A percentile compares a stretch with the other conserved stretches of the same genome.
These are phyloP conservation scores for Annulohypoxylon bovei DNA, from an alignment of 495 filamentous ascomycete genomes.

Conservation along the genomic window DNA sequence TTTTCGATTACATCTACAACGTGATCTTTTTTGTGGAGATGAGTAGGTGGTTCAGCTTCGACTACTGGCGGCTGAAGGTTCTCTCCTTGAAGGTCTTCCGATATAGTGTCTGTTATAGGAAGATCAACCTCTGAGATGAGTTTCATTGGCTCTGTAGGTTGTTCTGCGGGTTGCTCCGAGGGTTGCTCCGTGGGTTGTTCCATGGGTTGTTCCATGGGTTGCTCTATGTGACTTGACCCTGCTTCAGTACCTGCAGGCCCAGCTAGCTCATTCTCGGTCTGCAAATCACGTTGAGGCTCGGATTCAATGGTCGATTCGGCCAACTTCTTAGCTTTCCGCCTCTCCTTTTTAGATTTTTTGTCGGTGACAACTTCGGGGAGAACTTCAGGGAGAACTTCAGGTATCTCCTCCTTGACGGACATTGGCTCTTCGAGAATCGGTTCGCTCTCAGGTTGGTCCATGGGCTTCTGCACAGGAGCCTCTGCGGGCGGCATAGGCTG, in stretches of 20 bases:
- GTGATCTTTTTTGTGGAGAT: slow-evolving; percentile 8
- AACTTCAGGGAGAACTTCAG: slow-evolving; percentile 5
- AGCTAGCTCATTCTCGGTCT: slow-evolving; percentile 3
- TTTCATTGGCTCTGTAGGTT: slow-evolving; percentile 3
- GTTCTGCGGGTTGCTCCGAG: neutral
- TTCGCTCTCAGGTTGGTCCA: slow-evolving; percentile 23
- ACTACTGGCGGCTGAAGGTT: neutral
- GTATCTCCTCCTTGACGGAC: neutral
- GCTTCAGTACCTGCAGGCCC: slow-evolving; percentile 16
- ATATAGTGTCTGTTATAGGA: slow-evolving; percentile 3
- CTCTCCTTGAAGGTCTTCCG: slow-evolving; percentile 3
- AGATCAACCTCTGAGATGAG: slow-evolving; percentile 2
- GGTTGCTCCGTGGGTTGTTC: slow-evolving; percentile 6
- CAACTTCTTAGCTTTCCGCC: slow-evolving; percentile 42
- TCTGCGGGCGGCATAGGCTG: slow-evolving; percentile 17
- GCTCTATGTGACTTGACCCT: slow-evolving; percentile 3
- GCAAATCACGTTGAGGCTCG: slow-evolving; percentile 30
- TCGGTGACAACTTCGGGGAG: slow-evolving; percentile 17
- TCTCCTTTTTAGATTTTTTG: slow-evolving; percentile 49
- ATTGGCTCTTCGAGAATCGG: slow-evolving; percentile 27
- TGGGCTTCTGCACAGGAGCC: slow-evolving; percentile 25
- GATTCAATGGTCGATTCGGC: slow-evolving; percentile 26
- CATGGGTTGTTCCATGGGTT: neutral
- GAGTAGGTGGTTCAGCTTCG: slow-evolving; percentile 5
- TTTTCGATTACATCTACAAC: neutral